Conservation (phyloP, 2,329 filamentous ascomycete species). For the Exophiala mesophila region DNA sequence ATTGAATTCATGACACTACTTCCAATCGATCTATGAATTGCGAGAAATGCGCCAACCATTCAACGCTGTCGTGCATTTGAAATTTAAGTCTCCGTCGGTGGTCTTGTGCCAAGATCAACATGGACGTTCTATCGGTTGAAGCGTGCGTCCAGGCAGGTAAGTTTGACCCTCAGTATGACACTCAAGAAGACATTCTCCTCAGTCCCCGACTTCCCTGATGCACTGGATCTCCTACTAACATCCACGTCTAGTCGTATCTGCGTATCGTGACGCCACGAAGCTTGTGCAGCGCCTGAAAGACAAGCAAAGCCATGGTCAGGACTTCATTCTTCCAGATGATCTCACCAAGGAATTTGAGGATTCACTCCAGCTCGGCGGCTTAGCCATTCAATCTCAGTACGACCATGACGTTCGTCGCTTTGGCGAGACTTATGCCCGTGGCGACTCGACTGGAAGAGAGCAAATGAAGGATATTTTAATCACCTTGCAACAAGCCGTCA, state of each 20-base stretch:
- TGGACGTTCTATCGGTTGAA: constrained; percentile 22
- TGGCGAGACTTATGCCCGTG: constrained; percentile 32
- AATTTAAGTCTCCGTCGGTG: too few relatives aligned
- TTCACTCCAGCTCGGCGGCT: constrained; percentile 32
- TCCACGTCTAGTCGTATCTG: constrained; percentile 27
- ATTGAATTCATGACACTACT: too few relatives aligned
- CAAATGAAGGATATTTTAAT: constrained; percentile 37
- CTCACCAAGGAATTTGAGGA: constrained; percentile 30
- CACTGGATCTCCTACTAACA: too few relatives aligned
- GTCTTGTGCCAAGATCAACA: too few relatives aligned
- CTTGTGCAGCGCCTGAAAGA: constrained; percentile 29
- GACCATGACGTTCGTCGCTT: constrained; percentile 31
- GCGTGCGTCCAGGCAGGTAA: constrained; percentile 21
- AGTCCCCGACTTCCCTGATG: too few relatives aligned
- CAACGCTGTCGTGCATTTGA: too few relatives aligned
- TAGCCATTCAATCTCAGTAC: constrained; percentile 33
- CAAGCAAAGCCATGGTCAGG: constrained; percentile 19
- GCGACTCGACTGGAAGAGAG: constrained; percentile 34
- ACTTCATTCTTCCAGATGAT: constrained; percentile 18
- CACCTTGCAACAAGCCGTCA: constrained; percentile 32
- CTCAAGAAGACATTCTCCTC: too few relatives aligned
- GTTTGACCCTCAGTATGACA: constrained; percentile 1
- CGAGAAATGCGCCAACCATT: too few relatives aligned
- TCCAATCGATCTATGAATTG: too few relatives aligned
- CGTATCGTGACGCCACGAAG: constrained; percentile 29